Evolutionary conservation across 495 filamentous ascomycete genomes (phyloP).

Genomic region (Acidomyces sp.): DNA sequence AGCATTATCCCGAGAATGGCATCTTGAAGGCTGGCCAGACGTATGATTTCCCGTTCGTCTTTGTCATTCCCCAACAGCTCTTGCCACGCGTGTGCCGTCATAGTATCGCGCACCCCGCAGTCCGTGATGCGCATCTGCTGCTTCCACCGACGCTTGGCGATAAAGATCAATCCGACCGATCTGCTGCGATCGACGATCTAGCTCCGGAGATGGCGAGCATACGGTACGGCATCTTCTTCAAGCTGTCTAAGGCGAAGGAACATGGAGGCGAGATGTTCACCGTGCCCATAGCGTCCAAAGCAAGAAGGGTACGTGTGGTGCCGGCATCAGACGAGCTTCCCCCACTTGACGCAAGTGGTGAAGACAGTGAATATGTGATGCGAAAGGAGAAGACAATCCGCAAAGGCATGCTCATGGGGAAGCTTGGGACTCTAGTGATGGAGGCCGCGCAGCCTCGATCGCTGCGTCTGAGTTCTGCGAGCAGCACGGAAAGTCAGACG

Average conservation of each 20-base stretch:
- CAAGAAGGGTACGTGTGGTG: constrained; percentile 60
- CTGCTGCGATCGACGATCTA: constrained; percentile 48
- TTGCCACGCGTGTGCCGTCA: constrained; percentile 49
- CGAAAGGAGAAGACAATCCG: constrained; percentile 63
- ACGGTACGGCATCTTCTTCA: constrained; percentile 57
- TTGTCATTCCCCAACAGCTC: constrained; percentile 67
- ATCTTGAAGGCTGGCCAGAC: constrained; percentile 51
- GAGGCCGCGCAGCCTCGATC: constrained; percentile 61
- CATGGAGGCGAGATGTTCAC: constrained; percentile 20
- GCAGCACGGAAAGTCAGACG: constrained; percentile 30
- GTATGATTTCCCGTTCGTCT: constrained; percentile 74
- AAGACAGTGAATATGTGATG: constrained; percentile 51
- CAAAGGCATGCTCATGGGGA: constrained; percentile 65
- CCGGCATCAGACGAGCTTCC: constrained; percentile 62
- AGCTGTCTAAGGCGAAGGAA: constrained; percentile 23
- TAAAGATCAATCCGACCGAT: constrained; percentile 26
- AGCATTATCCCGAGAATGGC: constrained; percentile 54
- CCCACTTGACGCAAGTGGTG: constrained; percentile 50
- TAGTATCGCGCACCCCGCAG: constrained; percentile 37
- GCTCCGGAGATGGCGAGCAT: constrained; percentile 69
- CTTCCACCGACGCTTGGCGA: constrained; percentile 75
- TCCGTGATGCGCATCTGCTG: constrained; percentile 59
- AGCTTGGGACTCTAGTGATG: constrained; percentile 58
- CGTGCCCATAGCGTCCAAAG: constrained; percentile 35
- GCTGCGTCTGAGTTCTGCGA: constrained; percentile 39